Base-by-base conservation (phyloP, 352 stramenopile species). In the Phytopythium montanum region DNA sequence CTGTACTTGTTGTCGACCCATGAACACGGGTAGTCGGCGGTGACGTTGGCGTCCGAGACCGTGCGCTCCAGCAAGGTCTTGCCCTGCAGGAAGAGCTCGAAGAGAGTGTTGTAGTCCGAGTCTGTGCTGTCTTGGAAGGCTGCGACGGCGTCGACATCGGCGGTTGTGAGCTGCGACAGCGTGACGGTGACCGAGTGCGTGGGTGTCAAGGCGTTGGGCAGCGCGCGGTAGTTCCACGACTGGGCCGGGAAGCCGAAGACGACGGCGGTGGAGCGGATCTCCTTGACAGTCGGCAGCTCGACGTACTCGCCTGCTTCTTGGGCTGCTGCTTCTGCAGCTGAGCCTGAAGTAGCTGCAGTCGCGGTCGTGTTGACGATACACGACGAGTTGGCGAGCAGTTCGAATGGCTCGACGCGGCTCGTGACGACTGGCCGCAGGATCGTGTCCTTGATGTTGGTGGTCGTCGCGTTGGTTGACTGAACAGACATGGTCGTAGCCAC, bases 41-140 rank as follows among this genome's bases (percentile, higher is more conserved):
- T 65, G 2, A 68, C 64, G 39, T 79, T 67, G 3, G 70, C 65
- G 49, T 82, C 73, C 0, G 73, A 77, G 0, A 78, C 46, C 0
- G 62, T 68, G 3, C 70, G 53, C 21, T 82, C 73, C 14, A 79
- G 66, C n/a, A 79, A 41, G 18, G 70, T 48, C 44, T 79, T 76
- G 36, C 68, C 70, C 38, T 82, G 73, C 2, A 82, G 56, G 13
- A 79, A 64, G 42, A 82, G 60, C 16, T 82, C 73, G 54, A 74
- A 82, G 8, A 45, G 51, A 26, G 59, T 72, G 12, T 58, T n/a
- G 42, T 64, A 70, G 8, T 68, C 56, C 8, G 79, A 62, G 0
- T 61, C 66, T 0, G 70, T 59, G 0, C 38, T 19, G 0, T 44
- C 28, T 59, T 69, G 54, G 39, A 79, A 79, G 2, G 49, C 31